Base-by-base conservation (phyloP, 2,329 filamentous ascomycete species). In the Fusarium musae region DNA sequence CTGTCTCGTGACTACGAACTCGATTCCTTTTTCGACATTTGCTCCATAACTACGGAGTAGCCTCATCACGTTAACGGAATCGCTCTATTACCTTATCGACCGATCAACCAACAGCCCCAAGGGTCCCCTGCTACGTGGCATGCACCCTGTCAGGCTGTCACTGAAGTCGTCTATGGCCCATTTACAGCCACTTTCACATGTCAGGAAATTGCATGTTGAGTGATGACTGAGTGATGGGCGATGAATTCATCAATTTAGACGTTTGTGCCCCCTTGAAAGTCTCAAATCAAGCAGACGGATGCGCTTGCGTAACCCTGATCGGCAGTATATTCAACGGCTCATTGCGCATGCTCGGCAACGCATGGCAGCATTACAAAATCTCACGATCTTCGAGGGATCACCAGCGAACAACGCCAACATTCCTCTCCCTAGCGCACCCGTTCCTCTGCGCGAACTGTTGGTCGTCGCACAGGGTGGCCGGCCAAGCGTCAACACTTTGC, bases 111-210 rank as follows among this genome's bases (percentile, higher is more conserved):
- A 72, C 36, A 66, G 34, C 39, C n/a, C 28, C 63, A 46, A 42
- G 53, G 63, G 63, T 37, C 59, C 72, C 71, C 67, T 59, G 59
- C 47, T 69, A 49, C 56, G 63, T 65, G 71, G 72, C 70, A 74
- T 69, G 72, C 67, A 63, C 70, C 71, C 69, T 74, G 74, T 23
- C 23, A 23, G 23, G 23, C 23, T 23, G 23, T 69, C 62, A 50
- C 54, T 63, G 28, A 53, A 52, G 44, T 57, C 52, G 58, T 57
- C 62, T 40, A 50, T 39, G 62, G 40, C 30, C 71, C 73, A 66
- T 73, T 67, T 67, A 69, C 74, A 79, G 79, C 78, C 79, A 79
- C 79, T 76, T 78, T 80, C 79, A 80, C 79, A 80, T 80, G 79
- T 76, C 78, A 78, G 59, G 60, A 71, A 56, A 56, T 53, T 56